These are phyloP conservation scores for Gossypium herbaceum DNA, from an alignment of 345 rosid genomes.

Conservation along the genomic window DNA sequence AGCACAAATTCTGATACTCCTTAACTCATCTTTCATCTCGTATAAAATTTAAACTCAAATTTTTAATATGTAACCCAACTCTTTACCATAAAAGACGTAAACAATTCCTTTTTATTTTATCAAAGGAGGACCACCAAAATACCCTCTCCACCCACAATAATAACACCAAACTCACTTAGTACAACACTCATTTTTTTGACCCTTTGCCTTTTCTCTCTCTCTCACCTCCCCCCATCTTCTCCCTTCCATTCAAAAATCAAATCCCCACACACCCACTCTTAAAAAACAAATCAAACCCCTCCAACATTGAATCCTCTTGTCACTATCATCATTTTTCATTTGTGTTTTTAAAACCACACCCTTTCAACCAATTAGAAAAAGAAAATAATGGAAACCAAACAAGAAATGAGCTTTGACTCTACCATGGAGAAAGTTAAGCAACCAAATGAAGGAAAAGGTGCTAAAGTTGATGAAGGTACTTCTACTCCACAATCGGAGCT, in stretches of 20 bases:
- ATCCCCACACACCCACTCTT: no score
- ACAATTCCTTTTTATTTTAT: neutral
- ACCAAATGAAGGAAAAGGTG: neutral
- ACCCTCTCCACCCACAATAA: constrained; percentile 2
- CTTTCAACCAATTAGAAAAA: neutral
- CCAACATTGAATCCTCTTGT: neutral
- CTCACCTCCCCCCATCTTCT: neutral
- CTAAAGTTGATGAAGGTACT: neutral
- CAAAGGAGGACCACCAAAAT: neutral
- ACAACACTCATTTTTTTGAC: neutral
- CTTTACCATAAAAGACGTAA: no score
- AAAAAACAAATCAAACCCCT: no score
- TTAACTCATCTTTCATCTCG: no score
- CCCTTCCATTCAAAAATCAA: neutral
- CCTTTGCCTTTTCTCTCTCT: neutral
- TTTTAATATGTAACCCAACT: no score
- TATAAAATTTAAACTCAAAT: no score
- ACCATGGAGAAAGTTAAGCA: constrained; percentile 15
- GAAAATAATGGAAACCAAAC: constrained; percentile 15
- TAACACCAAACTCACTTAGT: neutral
- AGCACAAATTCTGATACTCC: no score
- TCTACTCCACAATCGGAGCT: constrained; percentile 22
- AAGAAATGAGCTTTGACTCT: neutral
- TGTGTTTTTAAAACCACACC: neutral
- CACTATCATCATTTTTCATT: neutral